phyloP scores from a whole-genome alignment of 306 rosid genomes.

The Prinsepia uniflora region DNA sequence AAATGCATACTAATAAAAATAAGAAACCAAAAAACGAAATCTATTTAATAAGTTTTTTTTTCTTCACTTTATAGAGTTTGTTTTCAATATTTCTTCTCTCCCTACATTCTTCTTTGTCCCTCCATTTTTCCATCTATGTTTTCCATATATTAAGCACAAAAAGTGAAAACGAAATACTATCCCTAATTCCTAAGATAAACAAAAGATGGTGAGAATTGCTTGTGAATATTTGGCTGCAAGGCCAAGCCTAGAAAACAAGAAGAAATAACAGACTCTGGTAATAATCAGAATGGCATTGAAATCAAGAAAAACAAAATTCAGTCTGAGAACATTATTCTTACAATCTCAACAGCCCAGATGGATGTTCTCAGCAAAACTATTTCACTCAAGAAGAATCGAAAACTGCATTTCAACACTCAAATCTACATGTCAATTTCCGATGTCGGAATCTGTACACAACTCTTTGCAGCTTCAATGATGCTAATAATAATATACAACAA shows the following conservation, averaged over 20 bases:
- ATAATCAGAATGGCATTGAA: conserved; percentile 22
- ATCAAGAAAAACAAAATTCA: conserved; percentile 20
- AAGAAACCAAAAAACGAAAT: too few relatives aligned
- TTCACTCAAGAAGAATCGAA: conserved; percentile 10
- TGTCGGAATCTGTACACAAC: conserved; percentile 28
- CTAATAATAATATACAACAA: conserved; percentile 34
- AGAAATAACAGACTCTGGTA: neutral
- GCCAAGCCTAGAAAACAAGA: neutral
- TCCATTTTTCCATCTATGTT: too few relatives aligned
- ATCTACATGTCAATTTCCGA: conserved; percentile 31
- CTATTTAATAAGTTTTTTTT: too few relatives aligned
- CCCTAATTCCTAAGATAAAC: too few relatives aligned
- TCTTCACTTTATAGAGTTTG: too few relatives aligned
- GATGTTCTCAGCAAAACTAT: conserved; percentile 23
- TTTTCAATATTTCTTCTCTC: too few relatives aligned
- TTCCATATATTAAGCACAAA: too few relatives aligned
- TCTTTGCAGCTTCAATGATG: conserved; percentile 30
- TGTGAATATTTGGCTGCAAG: too few relatives aligned
- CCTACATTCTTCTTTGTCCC: too few relatives aligned
- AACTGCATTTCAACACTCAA: conserved; percentile 22
- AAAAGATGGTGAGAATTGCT: too few relatives aligned
- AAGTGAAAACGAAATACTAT: too few relatives aligned
- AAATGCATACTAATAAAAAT: too few relatives aligned
- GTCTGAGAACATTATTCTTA: conserved; percentile 36
- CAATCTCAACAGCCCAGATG: conserved; percentile 26